Evolutionary conservation across 1,284 basidiomycete species (phyloP), one percentile per base, ranked within the genome.

Genomic region (Ustanciosporium gigantosporum): DNA sequence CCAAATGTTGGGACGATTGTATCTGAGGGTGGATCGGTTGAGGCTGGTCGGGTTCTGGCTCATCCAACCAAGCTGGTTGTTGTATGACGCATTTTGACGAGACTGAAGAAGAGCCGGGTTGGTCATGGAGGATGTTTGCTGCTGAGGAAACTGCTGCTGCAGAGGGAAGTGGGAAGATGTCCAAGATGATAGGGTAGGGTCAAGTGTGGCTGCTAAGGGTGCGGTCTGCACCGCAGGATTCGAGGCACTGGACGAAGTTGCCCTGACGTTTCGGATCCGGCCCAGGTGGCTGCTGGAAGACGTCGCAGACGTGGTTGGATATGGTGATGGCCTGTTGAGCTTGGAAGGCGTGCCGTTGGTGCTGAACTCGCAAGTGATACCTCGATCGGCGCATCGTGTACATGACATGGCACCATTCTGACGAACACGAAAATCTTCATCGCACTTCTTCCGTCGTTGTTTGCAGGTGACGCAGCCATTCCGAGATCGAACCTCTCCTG

Each of bases 361-460:
- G 39, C 52, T 52, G 14, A 55, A 20, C 31, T 56, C 43, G 49
- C 66, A 69, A 36, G 45, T 45, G 21, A 61, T 48, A 8, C 62
- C 49, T 25, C 66, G 62, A 35, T 56, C 53, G 1, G 46, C 46
- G 35, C 66, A 69, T 27, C 62, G 45, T 15, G 41, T 64, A 41
- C 66, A 69, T 8, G 66, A 48, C 17, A 32, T 48, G 9, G 43
- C 36, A 16, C 64, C 66, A 43, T 56, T 57, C 14, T 46, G 39
- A 31, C 66, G 53, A 16, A 52, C 36, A 36, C 61, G 47, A 41
- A 62, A 69, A 43, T 62, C 55, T 29, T 66, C 64, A 21, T 61
- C 58, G 31, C 66, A 69, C 35, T 69, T 69, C 31, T 69, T 69
- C 23, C 66, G 62, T 2, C 66, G 49, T 37, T 57, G 50, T 36